Evolutionary conservation across 1,139 yeast genomes (phyloP).

Genomic region (Suhomyces wounanorum): DNA sequence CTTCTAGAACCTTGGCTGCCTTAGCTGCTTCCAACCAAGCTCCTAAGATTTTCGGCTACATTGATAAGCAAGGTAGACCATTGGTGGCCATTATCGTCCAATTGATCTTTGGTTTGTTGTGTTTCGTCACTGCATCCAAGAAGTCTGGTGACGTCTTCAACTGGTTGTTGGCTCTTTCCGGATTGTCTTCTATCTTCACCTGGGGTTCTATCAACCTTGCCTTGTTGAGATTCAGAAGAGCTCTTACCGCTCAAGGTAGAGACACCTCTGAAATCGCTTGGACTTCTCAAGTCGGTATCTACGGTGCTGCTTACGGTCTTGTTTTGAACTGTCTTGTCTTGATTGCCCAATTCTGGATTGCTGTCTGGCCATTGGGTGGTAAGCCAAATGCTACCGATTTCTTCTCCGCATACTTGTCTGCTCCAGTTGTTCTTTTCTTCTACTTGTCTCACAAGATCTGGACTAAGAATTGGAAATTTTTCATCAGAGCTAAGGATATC

Average conservation of each 20-base stretch:
- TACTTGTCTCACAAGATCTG: constrained; percentile 46
- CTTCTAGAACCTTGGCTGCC: constrained; percentile 29
- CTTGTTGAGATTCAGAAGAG: constrained; percentile 42
- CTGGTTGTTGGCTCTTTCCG: constrained; percentile 44
- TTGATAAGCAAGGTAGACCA: constrained; percentile 31
- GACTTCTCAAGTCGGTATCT: constrained; percentile 55
- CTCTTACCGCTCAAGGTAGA: constrained; percentile 32
- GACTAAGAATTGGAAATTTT: constrained; percentile 38
- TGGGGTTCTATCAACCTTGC: constrained; percentile 42
- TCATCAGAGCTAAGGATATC: constrained; percentile 51
- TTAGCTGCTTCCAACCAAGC: constrained; percentile 30
- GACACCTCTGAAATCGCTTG: constrained; percentile 55
- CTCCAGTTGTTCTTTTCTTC: constrained; percentile 36
- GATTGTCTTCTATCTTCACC: constrained; percentile 42
- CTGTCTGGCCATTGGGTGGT: constrained; percentile 43
- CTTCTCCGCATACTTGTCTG: constrained; percentile 41
- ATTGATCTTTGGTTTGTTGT: constrained; percentile 30
- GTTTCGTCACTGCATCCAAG: constrained; percentile 35
- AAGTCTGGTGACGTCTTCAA: constrained; percentile 34
- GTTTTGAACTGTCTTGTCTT: constrained; percentile 51
- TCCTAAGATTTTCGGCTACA: constrained; percentile 28
- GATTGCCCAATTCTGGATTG: constrained; percentile 53
- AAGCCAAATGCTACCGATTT: constrained; percentile 38
- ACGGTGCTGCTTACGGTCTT: constrained; percentile 55
- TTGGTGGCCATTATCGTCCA: constrained; percentile 34